Percentiles rank a stretch among this genome's conserved stretches.
phyloP scores from a whole-genome alignment of 2,329 filamentous ascomycete genomes.

The Pseudogymnoascus sp. region DNA sequence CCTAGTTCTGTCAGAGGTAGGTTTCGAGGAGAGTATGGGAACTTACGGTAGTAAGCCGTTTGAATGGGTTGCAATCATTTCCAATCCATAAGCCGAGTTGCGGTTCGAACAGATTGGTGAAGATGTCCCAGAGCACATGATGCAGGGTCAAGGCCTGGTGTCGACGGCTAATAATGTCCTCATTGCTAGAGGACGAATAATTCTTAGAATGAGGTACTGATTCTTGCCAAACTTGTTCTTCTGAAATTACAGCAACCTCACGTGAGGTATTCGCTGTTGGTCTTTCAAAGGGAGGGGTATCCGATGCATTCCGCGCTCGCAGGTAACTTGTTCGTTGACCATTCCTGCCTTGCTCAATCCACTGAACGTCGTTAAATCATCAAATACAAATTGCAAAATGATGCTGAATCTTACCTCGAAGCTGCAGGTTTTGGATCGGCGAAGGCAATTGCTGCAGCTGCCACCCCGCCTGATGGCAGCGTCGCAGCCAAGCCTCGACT shows the following conservation, averaged over 20 bases:
- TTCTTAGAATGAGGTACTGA: not conserved
- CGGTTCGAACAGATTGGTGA: not conserved
- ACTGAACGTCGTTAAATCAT: not conserved
- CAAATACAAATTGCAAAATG: not conserved
- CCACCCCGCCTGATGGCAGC: not conserved
- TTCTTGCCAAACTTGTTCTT: not conserved
- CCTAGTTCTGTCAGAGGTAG: not conserved
- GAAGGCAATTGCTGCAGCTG: not conserved
- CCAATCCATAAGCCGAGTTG: slow-evolving; percentile 7
- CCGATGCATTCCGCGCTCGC: not conserved
- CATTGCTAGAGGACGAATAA: not conserved
- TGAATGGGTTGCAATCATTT: slow-evolving; percentile 2
- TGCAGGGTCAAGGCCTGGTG: not conserved
- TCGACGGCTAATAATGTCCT: not conserved
- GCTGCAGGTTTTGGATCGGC: not conserved
- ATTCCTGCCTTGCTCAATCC: not conserved
- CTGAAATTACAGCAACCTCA: not conserved
- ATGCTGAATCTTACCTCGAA: not conserved
- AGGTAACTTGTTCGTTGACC: not conserved
- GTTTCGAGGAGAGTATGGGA: not conserved
- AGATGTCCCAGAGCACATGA: slow-evolving; percentile 5
- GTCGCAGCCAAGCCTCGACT: not conserved
- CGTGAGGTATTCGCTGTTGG: not conserved
- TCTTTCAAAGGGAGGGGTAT: not conserved
- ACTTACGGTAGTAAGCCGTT: not conserved